Evolutionary conservation across 1,139 yeast species (phyloP).

Genomic region (Yamadazyma buinensis): DNA sequence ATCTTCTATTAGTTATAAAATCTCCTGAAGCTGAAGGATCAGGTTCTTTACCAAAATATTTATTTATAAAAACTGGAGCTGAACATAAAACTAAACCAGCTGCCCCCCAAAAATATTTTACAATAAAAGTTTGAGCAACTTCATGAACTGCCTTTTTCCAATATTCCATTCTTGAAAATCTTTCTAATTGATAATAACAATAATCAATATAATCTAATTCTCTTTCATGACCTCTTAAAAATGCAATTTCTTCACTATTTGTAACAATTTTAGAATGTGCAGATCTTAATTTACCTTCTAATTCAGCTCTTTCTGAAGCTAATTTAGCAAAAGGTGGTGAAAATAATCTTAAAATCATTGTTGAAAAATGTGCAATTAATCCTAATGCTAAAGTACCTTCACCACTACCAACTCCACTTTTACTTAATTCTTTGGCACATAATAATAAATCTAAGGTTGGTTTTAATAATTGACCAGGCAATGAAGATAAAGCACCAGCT

Average conservation of each 20-base stretch:
- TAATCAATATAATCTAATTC: conserved; percentile 78
- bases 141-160: conserved; percentile 74
- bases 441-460: conserved; percentile 79
- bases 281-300: conserved; percentile 83
- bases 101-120: conserved; percentile 95
- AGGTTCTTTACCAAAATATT: conserved; percentile 46
- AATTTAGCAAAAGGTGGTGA: conserved; percentile 90
- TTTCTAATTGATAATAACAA: conserved; percentile 76
- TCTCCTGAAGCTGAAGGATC: conserved; percentile 63
- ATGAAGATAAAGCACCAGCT: conserved; percentile 64
- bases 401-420: conserved; percentile 72
- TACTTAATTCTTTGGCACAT: conserved; percentile 78
- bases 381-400: conserved; percentile 87
- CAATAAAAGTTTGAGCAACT: conserved; percentile 77
- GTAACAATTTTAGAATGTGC: conserved; percentile 78
- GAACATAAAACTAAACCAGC: conserved; percentile 87
- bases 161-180: conserved; percentile 74
- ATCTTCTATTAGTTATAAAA: conserved; percentile 86
- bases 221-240: conserved; percentile 74
- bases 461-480: conserved; percentile 84
- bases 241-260: conserved; percentile 83
- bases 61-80: conserved; percentile 78
- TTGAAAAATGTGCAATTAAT: conserved; percentile 75
- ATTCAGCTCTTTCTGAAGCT: conserved; percentile 71
- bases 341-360: conserved; percentile 65